These are phyloP conservation scores for Knufia fluminis DNA, from an alignment of 2,329 filamentous ascomycete species.

Conservation along the genomic window DNA sequence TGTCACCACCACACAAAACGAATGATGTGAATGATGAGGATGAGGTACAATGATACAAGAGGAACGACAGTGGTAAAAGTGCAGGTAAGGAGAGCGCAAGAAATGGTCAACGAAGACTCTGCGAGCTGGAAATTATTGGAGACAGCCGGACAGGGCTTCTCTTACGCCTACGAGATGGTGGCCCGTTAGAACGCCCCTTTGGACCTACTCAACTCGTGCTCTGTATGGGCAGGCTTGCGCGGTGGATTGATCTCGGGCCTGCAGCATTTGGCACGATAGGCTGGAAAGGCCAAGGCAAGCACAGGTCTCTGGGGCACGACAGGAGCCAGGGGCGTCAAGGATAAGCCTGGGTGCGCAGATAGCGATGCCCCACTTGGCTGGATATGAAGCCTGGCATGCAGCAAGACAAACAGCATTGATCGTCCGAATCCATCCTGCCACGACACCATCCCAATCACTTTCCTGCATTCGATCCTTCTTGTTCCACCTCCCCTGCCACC, in stretches of 20 bases:
- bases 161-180: neutral
- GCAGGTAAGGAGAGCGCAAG: conserved; percentile 9
- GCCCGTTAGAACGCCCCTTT: conserved; percentile 5
- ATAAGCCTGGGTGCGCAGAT: neutral
- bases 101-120: neutral
- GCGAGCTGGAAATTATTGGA: conserved; percentile 6
- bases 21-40: conserved; percentile 9
- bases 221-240: neutral
- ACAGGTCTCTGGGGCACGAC: neutral
- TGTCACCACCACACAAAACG: conserved; percentile 10
- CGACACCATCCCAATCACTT: conserved; percentile 1
- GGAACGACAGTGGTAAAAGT: conserved; percentile 2
- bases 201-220: neutral
- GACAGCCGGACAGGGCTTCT: neutral
- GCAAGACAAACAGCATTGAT: conserved; percentile 6
- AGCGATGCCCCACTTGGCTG: neutral
- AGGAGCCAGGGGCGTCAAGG: conserved; percentile 3
- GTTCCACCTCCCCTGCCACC: conserved; percentile 4
- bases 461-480: neutral
- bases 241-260: conserved; percentile 1
- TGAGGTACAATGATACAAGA: neutral
- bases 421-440: neutral
- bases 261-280: neutral
- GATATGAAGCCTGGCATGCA: conserved; percentile 5
- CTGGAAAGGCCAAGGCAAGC: neutral